Evolutionary conservation across 345 rosid genomes (phyloP).

Genomic region (Melaleuca alternifolia): DNA sequence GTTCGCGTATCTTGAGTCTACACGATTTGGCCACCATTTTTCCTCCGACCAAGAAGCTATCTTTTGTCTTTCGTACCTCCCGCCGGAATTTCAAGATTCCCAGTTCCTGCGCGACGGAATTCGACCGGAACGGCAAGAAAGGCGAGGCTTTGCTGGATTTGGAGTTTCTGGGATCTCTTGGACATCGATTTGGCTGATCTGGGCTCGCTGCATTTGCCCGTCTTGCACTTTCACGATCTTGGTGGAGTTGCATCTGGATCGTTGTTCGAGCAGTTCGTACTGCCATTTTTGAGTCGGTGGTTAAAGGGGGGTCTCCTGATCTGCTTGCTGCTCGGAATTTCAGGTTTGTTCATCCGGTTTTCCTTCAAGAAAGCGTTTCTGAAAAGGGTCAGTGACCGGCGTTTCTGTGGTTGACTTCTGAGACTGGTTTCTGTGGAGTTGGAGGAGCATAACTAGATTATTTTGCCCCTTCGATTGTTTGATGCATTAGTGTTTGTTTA

Average conservation of each 20-base stretch:
- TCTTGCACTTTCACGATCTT: not conserved
- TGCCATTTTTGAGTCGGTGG: not conserved
- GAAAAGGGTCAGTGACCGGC: not conserved
- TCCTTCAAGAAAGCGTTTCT: not conserved
- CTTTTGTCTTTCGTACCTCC: not conserved
- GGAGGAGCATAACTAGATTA: not conserved
- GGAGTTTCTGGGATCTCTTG: not conserved
- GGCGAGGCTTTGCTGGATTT: not conserved
- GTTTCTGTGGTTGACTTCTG: not conserved
- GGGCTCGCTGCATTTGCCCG: not conserved
- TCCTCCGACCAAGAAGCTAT: not conserved
- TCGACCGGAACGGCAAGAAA: not conserved
- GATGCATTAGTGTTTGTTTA: not conserved
- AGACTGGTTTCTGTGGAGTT: not conserved
- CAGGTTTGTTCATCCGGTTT: constrained; percentile 6
- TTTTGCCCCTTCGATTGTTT: not conserved
- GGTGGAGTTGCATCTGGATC: not conserved
- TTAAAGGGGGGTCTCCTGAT: not conserved
- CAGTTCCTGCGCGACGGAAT: not conserved
- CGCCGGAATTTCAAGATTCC: constrained; percentile 9
- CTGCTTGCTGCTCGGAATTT: not conserved
- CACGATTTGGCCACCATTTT: not conserved
- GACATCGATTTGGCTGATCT: not conserved
- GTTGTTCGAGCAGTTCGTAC: not conserved
- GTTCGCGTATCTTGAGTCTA: not conserved